Base-by-base conservation (phyloP, 768 basidiomycete genomes). In the Mycena polygramma region DNA sequence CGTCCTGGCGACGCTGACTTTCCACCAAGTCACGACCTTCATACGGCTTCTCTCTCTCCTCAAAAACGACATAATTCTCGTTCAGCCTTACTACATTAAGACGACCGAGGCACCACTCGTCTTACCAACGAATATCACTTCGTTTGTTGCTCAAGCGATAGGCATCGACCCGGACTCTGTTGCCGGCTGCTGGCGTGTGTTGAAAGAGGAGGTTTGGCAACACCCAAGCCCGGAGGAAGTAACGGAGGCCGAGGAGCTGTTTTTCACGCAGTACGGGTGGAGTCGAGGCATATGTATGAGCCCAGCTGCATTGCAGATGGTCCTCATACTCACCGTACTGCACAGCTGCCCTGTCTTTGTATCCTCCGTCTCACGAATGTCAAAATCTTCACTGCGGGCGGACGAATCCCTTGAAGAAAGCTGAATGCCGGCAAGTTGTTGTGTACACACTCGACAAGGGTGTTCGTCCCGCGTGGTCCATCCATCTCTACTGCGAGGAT, bases 401-500 rank as follows among this genome's bases (percentile, higher is more conserved):
- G 4, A 15, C 2, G 1, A 36, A 24, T 1, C 54, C 64, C 5
- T 60, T 78, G 19, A 78, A 74, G 57, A 76, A 77, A 48, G 70
- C 71, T 24, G 60, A 76, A 35, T 55, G 45, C 26, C 60, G 68
- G 2, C 66, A 73, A 10, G 72, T 69, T 20, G 73, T 79, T n/a
- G 62, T 76, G 0, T 68, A 68, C 26, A 68, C 60, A 1, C 61
- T 70, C 10, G 63, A 36, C 0, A 46, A 73, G 14, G 76, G 77
- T 37, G 77, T 62, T 6, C 60, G 71, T 35, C 79, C 77, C 30
- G 75, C 75, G 37, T 77, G 73, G 74, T 66, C 72, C 7, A 37
- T 76, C 19, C 73, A 74, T 20, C 59, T 78, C 0, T 75, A 70
- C 51, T 79, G 79, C 60, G 59, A 57, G 8, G 77, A 48, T 19